A percentile compares a stretch with the other conserved stretches of the same genome.
These are phyloP conservation scores for Rutstroemia sydowiana DNA, from an alignment of 2,329 filamentous ascomycete genomes.

Conservation along the genomic window DNA sequence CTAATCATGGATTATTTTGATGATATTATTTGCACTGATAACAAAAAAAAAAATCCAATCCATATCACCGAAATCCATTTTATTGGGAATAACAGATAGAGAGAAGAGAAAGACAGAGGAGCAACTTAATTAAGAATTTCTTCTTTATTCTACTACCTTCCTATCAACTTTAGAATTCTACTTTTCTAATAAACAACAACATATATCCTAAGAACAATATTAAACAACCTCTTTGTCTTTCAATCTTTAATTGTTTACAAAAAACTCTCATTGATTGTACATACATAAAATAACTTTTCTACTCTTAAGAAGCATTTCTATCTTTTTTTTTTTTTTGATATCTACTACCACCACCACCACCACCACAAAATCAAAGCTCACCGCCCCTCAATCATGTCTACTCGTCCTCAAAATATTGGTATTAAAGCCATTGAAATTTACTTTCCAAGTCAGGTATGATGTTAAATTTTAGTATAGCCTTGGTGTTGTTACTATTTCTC, in stretches of 20 bases:
- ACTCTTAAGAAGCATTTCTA: background rate
- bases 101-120: too few species aligned
- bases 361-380: constrained; percentile 9
- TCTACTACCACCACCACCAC: too few species aligned
- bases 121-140: too few species aligned
- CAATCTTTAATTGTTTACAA: background rate
- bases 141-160: background rate
- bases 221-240: constrained; percentile 5
- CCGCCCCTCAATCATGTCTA: constrained; percentile 48
- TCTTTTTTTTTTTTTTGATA: background rate
- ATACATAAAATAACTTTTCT: background rate
- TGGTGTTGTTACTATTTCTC: background rate
- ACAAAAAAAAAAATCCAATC: background rate
- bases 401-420: constrained; percentile 79
- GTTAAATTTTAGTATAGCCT: background rate
- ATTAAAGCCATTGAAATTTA: constrained; percentile 92
- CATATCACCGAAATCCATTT: too few species aligned
- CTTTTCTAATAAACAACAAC: background rate
- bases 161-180: background rate
- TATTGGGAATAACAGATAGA: too few species aligned
- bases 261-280: background rate
- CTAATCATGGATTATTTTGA: background rate
- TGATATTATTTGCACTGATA: background rate
- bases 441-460: constrained; percentile 72
- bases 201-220: constrained; percentile 4